phyloP scores from a whole-genome alignment of 305 asterid species.

The Solanum aculeatissimum region DNA sequence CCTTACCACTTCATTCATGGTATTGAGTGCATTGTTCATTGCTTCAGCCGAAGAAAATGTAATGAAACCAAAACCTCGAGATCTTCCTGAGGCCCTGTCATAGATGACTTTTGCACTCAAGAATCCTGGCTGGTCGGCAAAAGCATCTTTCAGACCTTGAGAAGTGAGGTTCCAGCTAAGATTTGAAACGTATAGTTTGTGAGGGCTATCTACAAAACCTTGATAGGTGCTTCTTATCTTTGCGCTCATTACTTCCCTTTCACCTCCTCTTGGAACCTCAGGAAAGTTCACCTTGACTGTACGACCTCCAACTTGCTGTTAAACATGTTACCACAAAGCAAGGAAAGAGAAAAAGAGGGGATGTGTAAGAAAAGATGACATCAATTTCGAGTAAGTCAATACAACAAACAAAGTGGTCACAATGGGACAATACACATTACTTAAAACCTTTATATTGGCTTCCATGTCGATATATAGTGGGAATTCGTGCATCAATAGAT shows the following conservation, averaged over 20 bases:
- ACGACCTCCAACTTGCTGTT: constrained; percentile 84
- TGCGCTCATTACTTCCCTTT: constrained; percentile 65
- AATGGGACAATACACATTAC: neutral
- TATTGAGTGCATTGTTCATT: constrained; percentile 47
- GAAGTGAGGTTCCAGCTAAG: constrained; percentile 79
- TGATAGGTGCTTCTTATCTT: constrained; percentile 55
- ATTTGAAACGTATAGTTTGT: constrained; percentile 75
- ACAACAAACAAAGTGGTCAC: neutral
- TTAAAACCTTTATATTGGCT: neutral
- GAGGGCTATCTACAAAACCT: constrained; percentile 70
- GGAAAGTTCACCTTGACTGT: constrained; percentile 86
- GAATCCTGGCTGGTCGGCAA: constrained; percentile 60
- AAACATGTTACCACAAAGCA: neutral
- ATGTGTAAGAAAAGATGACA: neutral
- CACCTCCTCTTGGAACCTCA: constrained; percentile 94
- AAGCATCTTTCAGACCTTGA: constrained; percentile 58
- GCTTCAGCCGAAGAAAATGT: constrained; percentile 61
- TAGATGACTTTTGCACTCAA: constrained; percentile 73
- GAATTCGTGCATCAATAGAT: neutral
- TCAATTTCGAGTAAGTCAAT: neutral
- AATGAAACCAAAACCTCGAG: constrained; percentile 85
- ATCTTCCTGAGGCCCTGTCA: constrained; percentile 61
- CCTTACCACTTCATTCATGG: constrained; percentile 80
- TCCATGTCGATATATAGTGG: neutral
- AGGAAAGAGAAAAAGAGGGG: neutral